Base-by-base conservation (phyloP, 2,329 filamentous ascomycete species). In the Neofusicoccum kwambonambiense region DNA sequence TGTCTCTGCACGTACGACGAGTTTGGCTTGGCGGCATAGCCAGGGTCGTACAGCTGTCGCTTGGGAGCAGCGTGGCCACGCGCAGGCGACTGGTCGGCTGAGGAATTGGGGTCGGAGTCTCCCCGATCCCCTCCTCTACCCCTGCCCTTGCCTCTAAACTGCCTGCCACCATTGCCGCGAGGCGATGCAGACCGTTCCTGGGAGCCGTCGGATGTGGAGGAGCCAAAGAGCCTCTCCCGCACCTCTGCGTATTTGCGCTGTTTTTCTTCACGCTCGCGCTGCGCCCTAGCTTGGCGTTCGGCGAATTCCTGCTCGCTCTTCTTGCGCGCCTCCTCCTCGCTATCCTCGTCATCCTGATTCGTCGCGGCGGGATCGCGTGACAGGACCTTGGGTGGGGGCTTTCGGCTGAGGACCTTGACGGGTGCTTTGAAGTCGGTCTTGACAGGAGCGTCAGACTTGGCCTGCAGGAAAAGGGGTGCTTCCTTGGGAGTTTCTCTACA, bases 171-270 rank as follows among this genome's bases (percentile, higher is more conserved):
- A 22, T 58, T 45, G 37, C 49, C 56, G 22, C 63, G 63, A 49
- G 42, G 67, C 15, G 50, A 62, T 41, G 76, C 77, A 17, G 76
- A 74, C 34, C 67, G 67, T n/a, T 73, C 75, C 52, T 73, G 71
- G 41, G 74, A 77, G 66, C 70, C 72, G 64, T 72, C 77, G 35
- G 76, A 72, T 4, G 69, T 67, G 17, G 77, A 67, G 22, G 86
- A 87, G 19, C 93, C 93, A 76, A 97, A 94, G 64, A 97, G 89
- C 75, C 93, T 90, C 71, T 94, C 92, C 35, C 94, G 86, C 5
- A 89, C 91, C 79, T 97, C 93, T 67, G 96, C 91, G 75, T 97
- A 97, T 67, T 90, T 90, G 64, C 88, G 88, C 80, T 96, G 91
- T 80, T 95, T 97, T 79, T 96, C 93, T 73, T 96, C 93, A 9